A percentile compares a stretch with the other conserved stretches of the same genome.
These are phyloP conservation scores for Colletotrichum viniferum DNA, from an alignment of 2,329 filamentous ascomycete genomes.

Conservation along the genomic window DNA sequence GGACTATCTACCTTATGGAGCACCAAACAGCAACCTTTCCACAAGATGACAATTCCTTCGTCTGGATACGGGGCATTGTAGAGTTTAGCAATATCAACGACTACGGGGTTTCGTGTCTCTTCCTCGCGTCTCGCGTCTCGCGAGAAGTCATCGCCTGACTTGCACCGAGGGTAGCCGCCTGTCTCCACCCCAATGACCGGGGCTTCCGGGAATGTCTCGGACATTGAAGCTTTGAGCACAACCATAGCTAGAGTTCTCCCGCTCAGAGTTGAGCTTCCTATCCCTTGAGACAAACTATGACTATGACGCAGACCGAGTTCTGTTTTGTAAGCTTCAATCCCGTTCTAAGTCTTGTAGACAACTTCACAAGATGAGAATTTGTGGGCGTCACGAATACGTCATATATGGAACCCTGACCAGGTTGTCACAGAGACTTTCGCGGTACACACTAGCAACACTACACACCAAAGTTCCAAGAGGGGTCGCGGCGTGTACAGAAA, in stretches of 20 bases:
- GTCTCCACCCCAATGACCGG: neutral
- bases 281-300: rapidly evolving
- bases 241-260: neutral
- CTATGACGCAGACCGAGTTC: neutral
- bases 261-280: neutral
- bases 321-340: neutral
- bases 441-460: neutral
- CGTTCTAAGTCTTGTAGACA: neutral
- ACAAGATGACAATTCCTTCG: neutral
- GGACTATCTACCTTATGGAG: too few relatives aligned
- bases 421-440: neutral
- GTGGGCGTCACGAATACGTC: neutral
- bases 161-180: neutral
- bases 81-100: rapidly evolving
- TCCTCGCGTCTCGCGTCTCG: neutral
- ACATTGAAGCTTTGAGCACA: neutral
- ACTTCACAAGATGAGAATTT: rapidly evolving
- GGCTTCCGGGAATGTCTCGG: neutral
- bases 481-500: neutral
- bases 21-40: too few relatives aligned
- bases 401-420: neutral
- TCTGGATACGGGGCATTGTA: rapidly evolving
- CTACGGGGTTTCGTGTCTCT: rapidly evolving
- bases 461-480: neutral
- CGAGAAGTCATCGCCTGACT: neutral